Conservation (phyloP, 176 grass and related monocot genomes). For the Saccharum officinarum region DNA sequence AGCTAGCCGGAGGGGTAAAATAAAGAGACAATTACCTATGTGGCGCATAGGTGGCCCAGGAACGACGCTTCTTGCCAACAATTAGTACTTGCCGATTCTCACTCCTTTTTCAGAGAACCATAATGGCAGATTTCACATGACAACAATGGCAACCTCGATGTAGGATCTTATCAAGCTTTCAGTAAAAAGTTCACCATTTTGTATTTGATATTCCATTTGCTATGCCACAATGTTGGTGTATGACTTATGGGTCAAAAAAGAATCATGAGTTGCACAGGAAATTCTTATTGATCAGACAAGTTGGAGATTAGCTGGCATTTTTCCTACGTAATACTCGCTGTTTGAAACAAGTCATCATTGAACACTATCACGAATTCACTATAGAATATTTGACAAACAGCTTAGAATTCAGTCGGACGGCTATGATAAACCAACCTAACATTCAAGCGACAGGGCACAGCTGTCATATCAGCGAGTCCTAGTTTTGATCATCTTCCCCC, state of each 20-base stretch:
- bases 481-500: conserved; percentile 81
- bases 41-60: too few relatives aligned
- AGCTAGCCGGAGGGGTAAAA: too few relatives aligned
- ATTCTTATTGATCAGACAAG: background rate
- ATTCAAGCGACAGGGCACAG: conserved; percentile 24
- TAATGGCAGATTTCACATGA: background rate
- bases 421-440: conserved; percentile 39
- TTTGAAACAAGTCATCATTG: conserved; percentile 6
- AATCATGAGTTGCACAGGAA: background rate
- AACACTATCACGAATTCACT: background rate
- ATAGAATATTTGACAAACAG: background rate
- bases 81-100: background rate
- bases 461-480: conserved; percentile 56
- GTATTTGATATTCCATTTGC: background rate
- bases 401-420: conserved; percentile 16
- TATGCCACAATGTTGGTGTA: background rate
- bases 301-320: conserved; percentile 32
- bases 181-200: background rate
- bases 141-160: background rate
- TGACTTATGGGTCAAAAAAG: background rate
- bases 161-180: background rate
- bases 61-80: too few relatives aligned
- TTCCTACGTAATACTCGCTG: conserved; percentile 14
- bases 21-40: too few relatives aligned
- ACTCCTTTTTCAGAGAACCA: background rate